Evolutionary conservation across 2,329 filamentous ascomycete species (phyloP).

Genomic region (Cladosporium sp.): DNA sequence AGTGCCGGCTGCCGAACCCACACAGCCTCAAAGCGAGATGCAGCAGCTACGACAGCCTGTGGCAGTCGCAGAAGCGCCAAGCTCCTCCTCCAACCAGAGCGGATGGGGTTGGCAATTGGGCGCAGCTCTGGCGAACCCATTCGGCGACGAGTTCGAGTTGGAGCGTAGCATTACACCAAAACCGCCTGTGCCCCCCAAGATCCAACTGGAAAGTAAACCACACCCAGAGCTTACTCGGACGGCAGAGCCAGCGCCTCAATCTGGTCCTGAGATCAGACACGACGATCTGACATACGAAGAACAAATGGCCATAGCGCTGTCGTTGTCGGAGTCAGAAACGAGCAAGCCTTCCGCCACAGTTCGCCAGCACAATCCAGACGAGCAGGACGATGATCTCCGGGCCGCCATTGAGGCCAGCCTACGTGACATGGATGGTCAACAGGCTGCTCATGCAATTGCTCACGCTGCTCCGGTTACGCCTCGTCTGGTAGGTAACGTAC

Average conservation of each 20-base stretch:
- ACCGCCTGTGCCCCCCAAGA: slow-evolving; percentile 43
- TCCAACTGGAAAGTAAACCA: slow-evolving; percentile 27
- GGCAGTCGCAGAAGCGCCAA: slow-evolving; percentile 16
- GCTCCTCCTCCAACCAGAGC: slow-evolving; percentile 19
- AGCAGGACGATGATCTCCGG: slow-evolving; percentile 25
- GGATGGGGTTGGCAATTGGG: slow-evolving; percentile 37
- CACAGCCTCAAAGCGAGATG: slow-evolving; percentile 16
- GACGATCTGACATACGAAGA: slow-evolving; percentile 32
- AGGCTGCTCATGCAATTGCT: slow-evolving; percentile 21
- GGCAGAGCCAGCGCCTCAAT: slow-evolving; percentile 1
- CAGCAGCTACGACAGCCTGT: slow-evolving; percentile 20
- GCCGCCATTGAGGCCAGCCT: slow-evolving; percentile 34
- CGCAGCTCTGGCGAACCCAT: slow-evolving; percentile 41
- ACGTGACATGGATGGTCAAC: slow-evolving; percentile 24
- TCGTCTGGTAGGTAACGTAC: slow-evolving; percentile 7
- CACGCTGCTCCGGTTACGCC: slow-evolving; percentile 18
- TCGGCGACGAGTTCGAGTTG: slow-evolving; percentile 39
- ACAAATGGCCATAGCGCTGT: slow-evolving; percentile 34
- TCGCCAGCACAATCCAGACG: slow-evolving; percentile 20
- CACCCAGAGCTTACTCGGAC: slow-evolving; percentile 13
- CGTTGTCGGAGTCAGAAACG: slow-evolving; percentile 32
- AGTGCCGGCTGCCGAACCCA: not conserved
- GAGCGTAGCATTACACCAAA: slow-evolving; percentile 40
- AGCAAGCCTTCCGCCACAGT: slow-evolving; percentile 21
- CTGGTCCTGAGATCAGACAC: slow-evolving; percentile 16